These are phyloP conservation scores for Posidonia oceanica DNA, from an alignment of 116 monocot species.

Conservation along the genomic window DNA sequence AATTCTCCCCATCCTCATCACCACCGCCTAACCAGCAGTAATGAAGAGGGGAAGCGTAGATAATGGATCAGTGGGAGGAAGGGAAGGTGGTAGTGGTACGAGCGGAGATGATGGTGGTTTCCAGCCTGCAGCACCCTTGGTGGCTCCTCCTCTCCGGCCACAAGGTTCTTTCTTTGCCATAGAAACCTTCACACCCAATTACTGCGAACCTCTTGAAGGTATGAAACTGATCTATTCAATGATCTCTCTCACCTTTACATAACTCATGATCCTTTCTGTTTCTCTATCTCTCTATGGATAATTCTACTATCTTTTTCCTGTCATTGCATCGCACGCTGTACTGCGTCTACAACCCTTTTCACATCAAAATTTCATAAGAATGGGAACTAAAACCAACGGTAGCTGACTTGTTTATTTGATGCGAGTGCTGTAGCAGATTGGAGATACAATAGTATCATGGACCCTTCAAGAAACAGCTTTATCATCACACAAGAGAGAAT, in stretches of 20 bases:
- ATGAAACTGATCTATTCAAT: not conserved
- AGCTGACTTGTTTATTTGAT: no score
- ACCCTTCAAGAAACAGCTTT: not conserved
- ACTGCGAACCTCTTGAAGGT: constrained; percentile 4
- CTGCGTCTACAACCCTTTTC: no score
- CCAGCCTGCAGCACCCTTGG: not conserved
- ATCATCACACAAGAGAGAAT: not conserved
- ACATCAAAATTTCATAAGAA: no score
- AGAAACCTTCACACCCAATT: not conserved
- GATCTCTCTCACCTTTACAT: not conserved
- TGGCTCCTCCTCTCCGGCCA: not conserved
- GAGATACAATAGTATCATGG: not conserved
- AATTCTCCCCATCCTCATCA: not conserved
- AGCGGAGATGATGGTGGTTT: not conserved
- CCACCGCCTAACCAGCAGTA: not conserved
- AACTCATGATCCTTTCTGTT: not conserved
- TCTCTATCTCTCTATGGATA: not conserved
- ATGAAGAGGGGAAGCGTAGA: not conserved
- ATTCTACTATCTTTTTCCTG: not conserved
- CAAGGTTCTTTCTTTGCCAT: not conserved
- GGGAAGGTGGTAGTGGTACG: not conserved
- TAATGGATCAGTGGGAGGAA: not conserved
- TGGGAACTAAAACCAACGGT: no score
- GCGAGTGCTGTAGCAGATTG: constrained; percentile 1
- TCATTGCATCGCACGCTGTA: no score